Percentiles rank a stretch among this genome's conserved stretches.
These are phyloP conservation scores for Eucalyptus erythrocorys DNA, from an alignment of 345 rosid genomes.

Conservation along the genomic window DNA sequence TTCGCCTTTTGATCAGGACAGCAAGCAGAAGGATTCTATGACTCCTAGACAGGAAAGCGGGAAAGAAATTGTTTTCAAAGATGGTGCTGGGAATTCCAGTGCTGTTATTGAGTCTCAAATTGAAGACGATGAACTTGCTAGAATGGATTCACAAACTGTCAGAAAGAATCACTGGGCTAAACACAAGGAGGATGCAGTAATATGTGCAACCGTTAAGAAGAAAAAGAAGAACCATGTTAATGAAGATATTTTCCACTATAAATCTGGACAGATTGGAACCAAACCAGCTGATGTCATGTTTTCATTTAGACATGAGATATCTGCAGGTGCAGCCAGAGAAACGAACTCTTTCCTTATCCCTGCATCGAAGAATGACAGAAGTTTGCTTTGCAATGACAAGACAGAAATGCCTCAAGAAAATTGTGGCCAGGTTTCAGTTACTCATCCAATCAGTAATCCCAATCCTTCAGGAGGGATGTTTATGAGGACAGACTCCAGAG, in stretches of 20 bases:
- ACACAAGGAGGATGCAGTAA: constrained; percentile 12
- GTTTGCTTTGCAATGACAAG: constrained; percentile 34
- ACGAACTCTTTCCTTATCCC: constrained; percentile 19
- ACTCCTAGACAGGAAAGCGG: constrained; percentile 21
- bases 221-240: constrained; percentile 19
- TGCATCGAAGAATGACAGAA: constrained; percentile 24
- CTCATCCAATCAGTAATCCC: background rate
- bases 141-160: constrained; percentile 12
- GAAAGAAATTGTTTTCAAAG: constrained; percentile 4
- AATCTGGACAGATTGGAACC: background rate
- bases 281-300: constrained; percentile 4
- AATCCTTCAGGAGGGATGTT: constrained; percentile 8
- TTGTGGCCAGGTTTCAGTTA: constrained; percentile 11
- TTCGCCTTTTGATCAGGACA: constrained; percentile 25
- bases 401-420: constrained; percentile 20
- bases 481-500: constrained; percentile 12
- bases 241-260: constrained; percentile 13
- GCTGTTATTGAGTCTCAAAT: constrained; percentile 17
- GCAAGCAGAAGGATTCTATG: constrained; percentile 12
- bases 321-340: constrained; percentile 14
- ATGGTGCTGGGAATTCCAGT: constrained; percentile 9
- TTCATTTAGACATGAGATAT: constrained; percentile 4
- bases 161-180: constrained; percentile 18
- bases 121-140: constrained; percentile 17
- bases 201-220: constrained; percentile 10